A percentile compares a stretch with the other conserved stretches of the same genome.
Evolutionary conservation across 257 asterid species (phyloP).

Genomic region (Linaria vulgaris): DNA sequence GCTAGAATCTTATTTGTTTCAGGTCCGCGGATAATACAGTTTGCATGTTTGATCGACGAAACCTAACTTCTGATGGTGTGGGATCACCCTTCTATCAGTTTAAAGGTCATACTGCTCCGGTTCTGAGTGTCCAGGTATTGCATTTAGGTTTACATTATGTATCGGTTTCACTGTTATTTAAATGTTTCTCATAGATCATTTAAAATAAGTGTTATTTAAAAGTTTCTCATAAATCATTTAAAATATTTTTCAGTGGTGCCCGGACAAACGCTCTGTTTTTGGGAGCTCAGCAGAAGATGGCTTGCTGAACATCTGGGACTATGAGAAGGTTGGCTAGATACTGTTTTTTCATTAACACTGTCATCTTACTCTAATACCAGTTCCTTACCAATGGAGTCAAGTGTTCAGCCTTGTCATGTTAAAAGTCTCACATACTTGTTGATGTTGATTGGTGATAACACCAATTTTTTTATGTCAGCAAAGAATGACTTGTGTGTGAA

Average conservation of each 20-base stretch:
- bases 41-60: slow-evolving; percentile 95
- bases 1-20: slow-evolving; percentile 24
- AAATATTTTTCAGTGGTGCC: slow-evolving; percentile 85
- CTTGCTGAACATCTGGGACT: slow-evolving; percentile 87
- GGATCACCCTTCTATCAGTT: slow-evolving; percentile 77
- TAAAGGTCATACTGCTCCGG: slow-evolving; percentile 87
- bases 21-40: slow-evolving; percentile 95
- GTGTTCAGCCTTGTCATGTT: neutral
- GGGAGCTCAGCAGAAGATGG: slow-evolving; percentile 99
- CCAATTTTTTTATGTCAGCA: slow-evolving; percentile 15
- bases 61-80: slow-evolving; percentile 62
- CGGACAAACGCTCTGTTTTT: slow-evolving; percentile 81
- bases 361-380: neutral
- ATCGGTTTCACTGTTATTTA: neutral
- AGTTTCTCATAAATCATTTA: slow-evolving; percentile 16
- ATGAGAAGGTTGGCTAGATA: slow-evolving; percentile 60
- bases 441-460: neutral
- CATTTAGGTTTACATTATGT: slow-evolving; percentile 21
- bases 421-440: neutral
- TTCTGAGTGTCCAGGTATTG: slow-evolving; percentile 92
- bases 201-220: slow-evolving; percentile 19
- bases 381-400: slow-evolving; percentile 4
- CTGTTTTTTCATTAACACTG: slow-evolving; percentile 12
- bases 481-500: neutral
- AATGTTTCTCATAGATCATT: slow-evolving; percentile 16